These are phyloP conservation scores for Ananas comosus DNA, from an alignment of 176 grass and related monocot species.

Conservation along the genomic window DNA sequence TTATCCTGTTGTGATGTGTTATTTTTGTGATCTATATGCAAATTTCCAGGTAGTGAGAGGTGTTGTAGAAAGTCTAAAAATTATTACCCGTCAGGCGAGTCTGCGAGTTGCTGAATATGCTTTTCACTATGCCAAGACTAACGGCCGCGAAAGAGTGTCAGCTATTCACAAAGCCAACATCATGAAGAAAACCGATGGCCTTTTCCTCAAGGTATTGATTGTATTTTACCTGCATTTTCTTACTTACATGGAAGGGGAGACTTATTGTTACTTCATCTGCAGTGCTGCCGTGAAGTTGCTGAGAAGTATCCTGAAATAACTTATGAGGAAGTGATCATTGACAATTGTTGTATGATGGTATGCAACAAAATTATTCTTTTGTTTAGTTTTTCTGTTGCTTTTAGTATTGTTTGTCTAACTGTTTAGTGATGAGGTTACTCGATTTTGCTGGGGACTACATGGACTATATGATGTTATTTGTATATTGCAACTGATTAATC, in stretches of 20 bases:
- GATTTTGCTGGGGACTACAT: too few species aligned
- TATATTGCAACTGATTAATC: not conserved
- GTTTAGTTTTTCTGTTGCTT: too few species aligned
- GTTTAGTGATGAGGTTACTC: too few species aligned
- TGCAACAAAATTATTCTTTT: not conserved
- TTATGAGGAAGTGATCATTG: conserved; percentile 95
- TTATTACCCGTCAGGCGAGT: conserved; percentile 93
- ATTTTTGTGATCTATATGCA: not conserved
- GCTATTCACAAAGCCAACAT: conserved; percentile 99
- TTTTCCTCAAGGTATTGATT: conserved; percentile 76
- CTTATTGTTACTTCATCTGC: conserved; percentile 13
- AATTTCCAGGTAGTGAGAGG: conserved; percentile 76
- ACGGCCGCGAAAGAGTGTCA: conserved; percentile 78
- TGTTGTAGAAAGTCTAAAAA: conserved; percentile 96
- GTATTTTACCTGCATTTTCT: not conserved
- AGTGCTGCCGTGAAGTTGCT: conserved; percentile 95
- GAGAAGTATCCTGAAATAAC: conserved; percentile 89
- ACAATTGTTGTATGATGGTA: conserved; percentile 99
- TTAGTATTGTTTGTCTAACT: too few species aligned
- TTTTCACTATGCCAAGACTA: conserved; percentile 88
- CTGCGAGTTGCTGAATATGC: conserved; percentile 97
- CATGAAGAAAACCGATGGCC: conserved; percentile 94
- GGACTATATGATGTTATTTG: not conserved
- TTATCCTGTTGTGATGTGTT: not conserved
- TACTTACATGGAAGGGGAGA: not conserved